Percentiles rank a stretch among this genome's conserved stretches.
These are phyloP conservation scores for Boletus reticulatus DNA, from an alignment of 768 basidiomycete genomes.

Conservation along the genomic window DNA sequence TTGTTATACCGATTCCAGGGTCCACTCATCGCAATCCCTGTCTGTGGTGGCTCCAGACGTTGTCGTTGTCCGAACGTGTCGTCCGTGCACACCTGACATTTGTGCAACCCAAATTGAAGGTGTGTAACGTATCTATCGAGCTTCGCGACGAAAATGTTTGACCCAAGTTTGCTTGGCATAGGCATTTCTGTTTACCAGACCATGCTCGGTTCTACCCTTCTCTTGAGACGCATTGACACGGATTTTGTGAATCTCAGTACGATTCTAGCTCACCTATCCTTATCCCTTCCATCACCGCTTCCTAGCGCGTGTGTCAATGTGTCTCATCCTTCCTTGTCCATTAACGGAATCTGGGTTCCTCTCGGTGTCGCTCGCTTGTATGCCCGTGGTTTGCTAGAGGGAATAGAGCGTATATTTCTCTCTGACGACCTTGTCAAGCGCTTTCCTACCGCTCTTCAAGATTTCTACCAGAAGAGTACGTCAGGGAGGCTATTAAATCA, in stretches of 20 bases:
- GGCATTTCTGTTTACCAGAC: constrained; percentile 77
- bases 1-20: constrained; percentile 1
- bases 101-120: constrained; percentile 72
- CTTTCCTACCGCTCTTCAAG: constrained; percentile 61
- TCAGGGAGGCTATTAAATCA: constrained; percentile 49
- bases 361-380: constrained; percentile 52
- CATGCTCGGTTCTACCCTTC: constrained; percentile 49
- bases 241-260: constrained; percentile 71
- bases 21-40: background rate
- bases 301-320: constrained; percentile 50
- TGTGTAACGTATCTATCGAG: constrained; percentile 28
- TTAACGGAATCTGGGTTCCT: constrained; percentile 72
- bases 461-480: constrained; percentile 50
- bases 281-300: constrained; percentile 29
- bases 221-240: constrained; percentile 74
- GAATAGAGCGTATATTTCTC: constrained; percentile 53
- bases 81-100: constrained; percentile 60
- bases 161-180: constrained; percentile 26
- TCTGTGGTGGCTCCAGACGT: constrained; percentile 22
- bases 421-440: constrained; percentile 59
- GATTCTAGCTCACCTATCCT: constrained; percentile 41
- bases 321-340: constrained; percentile 47
- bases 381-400: constrained; percentile 22
- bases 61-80: constrained; percentile 62
- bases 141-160: constrained; percentile 2